These are phyloP conservation scores for Aulographum hederae DNA, from an alignment of 2,329 filamentous ascomycete species.

Conservation along the genomic window DNA sequence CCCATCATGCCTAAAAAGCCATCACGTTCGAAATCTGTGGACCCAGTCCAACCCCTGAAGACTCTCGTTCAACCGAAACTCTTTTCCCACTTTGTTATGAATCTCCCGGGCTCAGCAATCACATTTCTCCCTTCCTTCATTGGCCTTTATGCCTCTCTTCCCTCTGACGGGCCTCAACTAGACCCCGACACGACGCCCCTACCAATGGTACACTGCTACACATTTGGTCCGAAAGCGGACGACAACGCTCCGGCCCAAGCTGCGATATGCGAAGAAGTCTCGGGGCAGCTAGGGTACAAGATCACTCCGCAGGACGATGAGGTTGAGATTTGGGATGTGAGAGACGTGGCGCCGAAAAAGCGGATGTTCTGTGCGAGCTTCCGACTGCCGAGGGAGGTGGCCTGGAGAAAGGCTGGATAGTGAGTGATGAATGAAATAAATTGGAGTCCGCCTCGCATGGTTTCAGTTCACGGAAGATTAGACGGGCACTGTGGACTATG, in stretches of 20 bases:
- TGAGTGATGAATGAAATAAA: no score
- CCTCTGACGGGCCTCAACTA: no score
- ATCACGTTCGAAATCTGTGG: conserved; percentile 1
- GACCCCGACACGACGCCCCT: conserved; percentile 23
- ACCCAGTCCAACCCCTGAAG: conserved; percentile 6
- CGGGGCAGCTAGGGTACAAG: conserved; percentile 37
- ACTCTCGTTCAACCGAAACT: conserved; percentile 42
- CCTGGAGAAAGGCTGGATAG: conserved; percentile 38
- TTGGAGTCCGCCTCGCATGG: no score
- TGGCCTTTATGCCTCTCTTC: conserved; percentile 49
- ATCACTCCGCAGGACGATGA: conserved; percentile 41
- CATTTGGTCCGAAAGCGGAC: conserved; percentile 70
- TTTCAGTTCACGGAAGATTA: no score
- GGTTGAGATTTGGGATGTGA: conserved; percentile 43
- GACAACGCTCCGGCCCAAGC: conserved; percentile 43
- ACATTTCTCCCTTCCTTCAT: conserved; percentile 64
- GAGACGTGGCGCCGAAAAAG: conserved; percentile 84
- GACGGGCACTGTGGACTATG: no score
- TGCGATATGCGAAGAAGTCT: conserved; percentile 49
- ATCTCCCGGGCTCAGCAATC: conserved; percentile 77
- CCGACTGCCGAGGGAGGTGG: conserved; percentile 63
- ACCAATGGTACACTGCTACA: conserved; percentile 84
- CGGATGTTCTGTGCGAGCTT: conserved; percentile 95
- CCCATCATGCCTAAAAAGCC: conserved; percentile 14
- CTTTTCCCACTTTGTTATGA: conserved; percentile 95